phyloP scores from a whole-genome alignment of 257 asterid genomes.

The Paulownia fortunei region DNA sequence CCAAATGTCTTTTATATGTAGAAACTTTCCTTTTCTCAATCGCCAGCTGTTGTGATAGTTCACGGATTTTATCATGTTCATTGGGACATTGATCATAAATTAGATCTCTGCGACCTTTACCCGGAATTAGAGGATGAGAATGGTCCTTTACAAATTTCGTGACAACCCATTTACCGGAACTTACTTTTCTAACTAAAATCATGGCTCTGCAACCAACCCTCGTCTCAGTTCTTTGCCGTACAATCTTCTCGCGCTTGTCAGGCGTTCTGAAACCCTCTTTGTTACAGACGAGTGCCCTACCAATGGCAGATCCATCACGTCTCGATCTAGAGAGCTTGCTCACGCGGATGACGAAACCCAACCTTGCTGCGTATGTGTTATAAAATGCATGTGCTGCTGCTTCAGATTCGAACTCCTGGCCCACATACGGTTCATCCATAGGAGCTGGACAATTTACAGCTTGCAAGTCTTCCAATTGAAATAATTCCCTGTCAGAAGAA shows the following conservation, averaged over 20 bases:
- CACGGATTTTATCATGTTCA: constrained; percentile 90
- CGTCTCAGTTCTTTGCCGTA: constrained; percentile 92
- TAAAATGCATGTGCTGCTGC: constrained; percentile 95
- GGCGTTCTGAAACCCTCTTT: constrained; percentile 97
- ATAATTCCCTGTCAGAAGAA: constrained; percentile 62
- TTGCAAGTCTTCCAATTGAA: constrained; percentile 63
- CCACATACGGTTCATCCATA: constrained; percentile 74
- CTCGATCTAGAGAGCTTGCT: constrained; percentile 98
- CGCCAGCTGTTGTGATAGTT: constrained; percentile 87
- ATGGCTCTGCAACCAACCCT: constrained; percentile 99
- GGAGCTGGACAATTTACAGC: constrained; percentile 53
- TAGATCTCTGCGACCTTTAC: constrained; percentile 85
- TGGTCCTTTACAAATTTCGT: constrained; percentile 93
- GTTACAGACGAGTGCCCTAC: constrained; percentile 97
- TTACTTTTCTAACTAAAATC: constrained; percentile 87
- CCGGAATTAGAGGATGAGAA: constrained; percentile 86
- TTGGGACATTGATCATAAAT: constrained; percentile 92
- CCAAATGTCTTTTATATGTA: constrained; percentile 87
- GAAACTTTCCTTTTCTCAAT: constrained; percentile 90
- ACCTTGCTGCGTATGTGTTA: constrained; percentile 81
- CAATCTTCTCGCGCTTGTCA: constrained; percentile 91
- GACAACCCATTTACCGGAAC: constrained; percentile 87
- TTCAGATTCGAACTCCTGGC: constrained; percentile 95
- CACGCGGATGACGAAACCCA: constrained; percentile 91
- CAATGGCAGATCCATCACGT: constrained; percentile 97